phyloP scores from a whole-genome alignment of 164 flowering plant species.

The Magnolia sinica region DNA sequence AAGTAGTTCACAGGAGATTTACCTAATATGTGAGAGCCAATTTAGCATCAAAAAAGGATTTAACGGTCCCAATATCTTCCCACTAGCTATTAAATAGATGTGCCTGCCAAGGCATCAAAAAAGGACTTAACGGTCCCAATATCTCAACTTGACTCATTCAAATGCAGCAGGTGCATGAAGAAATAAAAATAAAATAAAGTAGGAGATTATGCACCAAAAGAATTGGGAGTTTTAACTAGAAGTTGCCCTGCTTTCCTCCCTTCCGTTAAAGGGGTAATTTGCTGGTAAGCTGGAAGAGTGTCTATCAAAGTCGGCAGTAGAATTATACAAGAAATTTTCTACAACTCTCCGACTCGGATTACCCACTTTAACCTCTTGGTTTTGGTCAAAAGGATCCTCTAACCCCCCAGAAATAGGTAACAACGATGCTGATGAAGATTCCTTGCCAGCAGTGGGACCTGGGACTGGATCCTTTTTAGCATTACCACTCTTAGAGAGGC shows the following conservation, averaged over 20 bases:
- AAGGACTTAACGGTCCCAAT: too few species aligned
- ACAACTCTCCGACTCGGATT: conserved; percentile 47
- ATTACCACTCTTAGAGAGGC: conserved; percentile 88
- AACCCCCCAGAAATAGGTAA: conserved; percentile 35
- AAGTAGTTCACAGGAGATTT: too few species aligned
- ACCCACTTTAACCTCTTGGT: conserved; percentile 46
- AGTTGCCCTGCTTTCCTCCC: conserved; percentile 45
- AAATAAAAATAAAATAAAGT: too few species aligned
- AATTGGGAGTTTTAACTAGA: conserved; percentile 9
- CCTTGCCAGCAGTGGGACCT: conserved; percentile 40
- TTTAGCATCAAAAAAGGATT: too few species aligned
- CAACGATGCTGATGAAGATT: conserved; percentile 45
- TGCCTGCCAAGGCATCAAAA: too few species aligned
- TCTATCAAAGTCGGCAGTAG: conserved; percentile 41
- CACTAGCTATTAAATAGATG: too few species aligned
- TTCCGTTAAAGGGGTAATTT: conserved; percentile 30
- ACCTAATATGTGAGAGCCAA: too few species aligned
- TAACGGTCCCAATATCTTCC: too few species aligned
- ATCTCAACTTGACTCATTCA: too few species aligned
- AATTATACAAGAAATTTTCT: conserved; percentile 38
- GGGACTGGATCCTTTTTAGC: conserved; percentile 58
- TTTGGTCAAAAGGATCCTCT: too few species aligned
- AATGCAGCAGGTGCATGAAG: too few species aligned
- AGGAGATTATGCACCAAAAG: too few species aligned
- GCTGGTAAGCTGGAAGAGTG: conserved; percentile 37